Evolutionary conservation across 306 rosid genomes (phyloP).

Genomic region (Heteromeles arbutifolia): DNA sequence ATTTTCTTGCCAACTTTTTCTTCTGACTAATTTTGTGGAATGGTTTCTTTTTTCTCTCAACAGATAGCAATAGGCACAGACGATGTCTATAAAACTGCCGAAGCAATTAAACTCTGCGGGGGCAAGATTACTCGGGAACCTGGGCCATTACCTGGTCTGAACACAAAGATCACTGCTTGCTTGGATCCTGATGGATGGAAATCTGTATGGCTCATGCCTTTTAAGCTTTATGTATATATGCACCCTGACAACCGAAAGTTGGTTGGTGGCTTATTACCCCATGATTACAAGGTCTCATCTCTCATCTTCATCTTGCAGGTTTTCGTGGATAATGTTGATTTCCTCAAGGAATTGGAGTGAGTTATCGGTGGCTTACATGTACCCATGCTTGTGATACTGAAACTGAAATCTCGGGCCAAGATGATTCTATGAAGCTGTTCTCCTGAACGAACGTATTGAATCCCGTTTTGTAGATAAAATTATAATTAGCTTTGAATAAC

Average conservation of each 20-base stretch:
- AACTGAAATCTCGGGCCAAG: slow-evolving; percentile 23
- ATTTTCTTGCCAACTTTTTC: neutral
- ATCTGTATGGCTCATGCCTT: slow-evolving; percentile 48
- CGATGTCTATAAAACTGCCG: slow-evolving; percentile 88
- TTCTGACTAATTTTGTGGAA: slow-evolving; percentile 3
- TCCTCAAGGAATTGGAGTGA: slow-evolving; percentile 71
- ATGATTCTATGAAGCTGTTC: slow-evolving; percentile 8
- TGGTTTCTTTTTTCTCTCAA: slow-evolving; percentile 12
- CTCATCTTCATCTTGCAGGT: slow-evolving; percentile 44
- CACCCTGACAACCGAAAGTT: neutral
- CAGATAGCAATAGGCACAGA: slow-evolving; percentile 93
- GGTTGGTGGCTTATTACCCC: neutral
- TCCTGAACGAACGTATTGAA: slow-evolving; percentile 22
- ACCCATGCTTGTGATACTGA: slow-evolving; percentile 14
- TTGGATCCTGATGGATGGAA: slow-evolving; percentile 98
- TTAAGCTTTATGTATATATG: neutral
- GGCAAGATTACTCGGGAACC: slow-evolving; percentile 86
- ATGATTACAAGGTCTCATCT: neutral
- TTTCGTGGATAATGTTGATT: slow-evolving; percentile 87
- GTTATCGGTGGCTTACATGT: neutral
- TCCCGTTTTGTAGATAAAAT: slow-evolving; percentile 52
- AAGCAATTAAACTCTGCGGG: slow-evolving; percentile 74
- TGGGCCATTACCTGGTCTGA: slow-evolving; percentile 77
- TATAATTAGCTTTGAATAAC: slow-evolving; percentile 19
- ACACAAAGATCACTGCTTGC: slow-evolving; percentile 83